Conservation (phyloP, 768 basidiomycete genomes). For the Amanita rubescens region DNA sequence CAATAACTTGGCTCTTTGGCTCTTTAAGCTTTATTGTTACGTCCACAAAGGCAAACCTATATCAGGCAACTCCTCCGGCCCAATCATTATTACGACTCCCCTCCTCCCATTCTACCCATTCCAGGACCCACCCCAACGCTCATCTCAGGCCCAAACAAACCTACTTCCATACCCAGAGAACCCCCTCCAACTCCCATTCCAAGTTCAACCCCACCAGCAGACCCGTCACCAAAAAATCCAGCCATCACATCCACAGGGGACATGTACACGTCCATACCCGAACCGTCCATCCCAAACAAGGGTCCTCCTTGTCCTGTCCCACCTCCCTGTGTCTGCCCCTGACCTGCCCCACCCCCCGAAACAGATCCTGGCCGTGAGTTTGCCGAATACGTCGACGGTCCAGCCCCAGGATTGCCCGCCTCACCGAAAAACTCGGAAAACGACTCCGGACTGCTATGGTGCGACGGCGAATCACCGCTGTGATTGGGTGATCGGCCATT, state of each 20-base stretch:
- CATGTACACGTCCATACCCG: slow-evolving; percentile 35
- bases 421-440: slow-evolving; percentile 54
- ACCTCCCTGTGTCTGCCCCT: not conserved
- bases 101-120: not conserved
- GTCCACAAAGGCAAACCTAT: no score
- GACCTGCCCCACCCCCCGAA: not conserved
- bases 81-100: no score
- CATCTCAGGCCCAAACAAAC: not conserved
- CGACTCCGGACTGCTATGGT: slow-evolving; percentile 55
- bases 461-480: slow-evolving; percentile 37
- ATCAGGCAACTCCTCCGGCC: no score
- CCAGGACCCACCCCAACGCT: not conserved
- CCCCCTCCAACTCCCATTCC: no score
- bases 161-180: slow-evolving; percentile 6
- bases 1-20: no score
- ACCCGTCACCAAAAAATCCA: slow-evolving; percentile 43
- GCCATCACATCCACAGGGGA: slow-evolving; percentile 53
- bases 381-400: no score
- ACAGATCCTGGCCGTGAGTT: slow-evolving; percentile 10
- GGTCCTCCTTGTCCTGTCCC: no score
- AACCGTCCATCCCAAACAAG: slow-evolving; percentile 3
- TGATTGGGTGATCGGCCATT: slow-evolving; percentile 27
- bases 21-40: no score
- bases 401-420: no score
- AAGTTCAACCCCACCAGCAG: slow-evolving; percentile 23